A percentile compares a stretch with the other conserved stretches of the same genome.
phyloP scores from a whole-genome alignment of 1,284 basidiomycete species.

The Chiua sp. region DNA sequence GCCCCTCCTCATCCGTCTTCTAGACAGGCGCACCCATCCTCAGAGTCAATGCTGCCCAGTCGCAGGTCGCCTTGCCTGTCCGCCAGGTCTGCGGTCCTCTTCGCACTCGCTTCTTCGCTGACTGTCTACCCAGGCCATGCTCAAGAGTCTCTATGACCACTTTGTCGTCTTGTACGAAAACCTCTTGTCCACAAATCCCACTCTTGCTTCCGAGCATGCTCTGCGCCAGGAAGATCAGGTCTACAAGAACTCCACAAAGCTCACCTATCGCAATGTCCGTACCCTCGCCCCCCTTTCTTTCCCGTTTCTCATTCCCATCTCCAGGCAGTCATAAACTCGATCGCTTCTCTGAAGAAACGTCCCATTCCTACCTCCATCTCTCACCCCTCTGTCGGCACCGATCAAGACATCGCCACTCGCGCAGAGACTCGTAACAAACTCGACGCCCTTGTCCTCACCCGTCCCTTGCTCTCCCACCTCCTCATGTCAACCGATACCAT shows the following conservation, averaged over 20 bases:
- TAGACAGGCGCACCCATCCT: slow-evolving; percentile 73
- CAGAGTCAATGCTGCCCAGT: slow-evolving; percentile 64
- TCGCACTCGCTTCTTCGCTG: slow-evolving; percentile 6
- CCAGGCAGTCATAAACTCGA: slow-evolving; percentile 76
- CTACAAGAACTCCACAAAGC: slow-evolving; percentile 70
- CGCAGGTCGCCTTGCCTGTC: slow-evolving; percentile 67
- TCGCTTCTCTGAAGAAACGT: slow-evolving; percentile 77
- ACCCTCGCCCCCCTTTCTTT: background rate
- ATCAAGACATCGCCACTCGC: slow-evolving; percentile 65
- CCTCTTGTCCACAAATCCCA: slow-evolving; percentile 55
- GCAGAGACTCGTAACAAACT: slow-evolving; percentile 64
- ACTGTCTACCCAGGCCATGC: slow-evolving; percentile 56
- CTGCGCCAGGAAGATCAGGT: slow-evolving; percentile 80
- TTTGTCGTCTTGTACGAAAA: slow-evolving; percentile 67
- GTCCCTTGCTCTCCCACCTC: slow-evolving; percentile 58
- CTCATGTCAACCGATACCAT: slow-evolving; percentile 65
- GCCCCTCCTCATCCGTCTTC: background rate
- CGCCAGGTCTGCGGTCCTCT: slow-evolving; percentile 58
- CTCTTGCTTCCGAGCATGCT: slow-evolving; percentile 74
- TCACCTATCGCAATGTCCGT: slow-evolving; percentile 80
- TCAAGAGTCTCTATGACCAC: slow-evolving; percentile 74
- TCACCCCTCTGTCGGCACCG: slow-evolving; percentile 84
- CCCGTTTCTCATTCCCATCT: slow-evolving; percentile 14
- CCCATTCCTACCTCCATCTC: slow-evolving; percentile 60
- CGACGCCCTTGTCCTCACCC: slow-evolving; percentile 61